Percentiles rank a stretch among this genome's conserved stretches.
Conservation (phyloP, 192 early-diverging fungal genomes). For the Radiomyces spectabilis region DNA sequence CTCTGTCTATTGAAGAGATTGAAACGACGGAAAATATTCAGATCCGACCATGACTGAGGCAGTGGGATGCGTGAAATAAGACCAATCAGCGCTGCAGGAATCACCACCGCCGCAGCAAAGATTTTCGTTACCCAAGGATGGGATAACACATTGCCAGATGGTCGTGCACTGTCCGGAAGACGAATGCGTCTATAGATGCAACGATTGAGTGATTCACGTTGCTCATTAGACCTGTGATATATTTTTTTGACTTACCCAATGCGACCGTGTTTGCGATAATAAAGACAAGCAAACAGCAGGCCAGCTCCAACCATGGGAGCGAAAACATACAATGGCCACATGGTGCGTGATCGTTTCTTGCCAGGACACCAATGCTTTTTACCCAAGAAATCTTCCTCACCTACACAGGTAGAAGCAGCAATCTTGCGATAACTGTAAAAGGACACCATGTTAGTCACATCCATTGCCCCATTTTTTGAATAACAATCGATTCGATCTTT, state of each 20-base stretch:
- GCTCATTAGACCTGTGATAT: no score
- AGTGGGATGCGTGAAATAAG: slow-evolving; percentile 22
- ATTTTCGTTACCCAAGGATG: slow-evolving; percentile 17
- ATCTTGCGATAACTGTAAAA: slow-evolving; percentile 75
- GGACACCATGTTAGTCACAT: not conserved
- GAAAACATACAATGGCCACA: slow-evolving; percentile 23
- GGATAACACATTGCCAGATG: slow-evolving; percentile 1
- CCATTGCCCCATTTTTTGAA: not conserved
- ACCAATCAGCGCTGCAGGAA: slow-evolving; percentile 20
- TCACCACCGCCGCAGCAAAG: slow-evolving; percentile 14
- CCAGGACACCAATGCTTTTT: slow-evolving; percentile 64
- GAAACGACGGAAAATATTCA: slow-evolving; percentile 7
- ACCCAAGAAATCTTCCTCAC: slow-evolving; percentile 42
- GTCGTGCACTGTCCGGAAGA: slow-evolving; percentile 10
- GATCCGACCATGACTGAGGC: slow-evolving; percentile 6
- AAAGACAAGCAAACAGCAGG: slow-evolving; percentile 15
- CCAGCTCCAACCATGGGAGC: slow-evolving; percentile 23
- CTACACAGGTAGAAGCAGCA: slow-evolving; percentile 74
- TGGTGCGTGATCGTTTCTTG: slow-evolving; percentile 17
- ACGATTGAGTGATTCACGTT: no score
- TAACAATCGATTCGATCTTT: not conserved
- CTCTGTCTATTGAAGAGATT: slow-evolving; percentile 7
- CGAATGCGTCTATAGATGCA: slow-evolving; percentile 16
- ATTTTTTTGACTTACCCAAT: slow-evolving; percentile 12
- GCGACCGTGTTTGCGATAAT: slow-evolving; percentile 14